Conservation (phyloP, 345 rosid species). For the Acer campestre region DNA sequence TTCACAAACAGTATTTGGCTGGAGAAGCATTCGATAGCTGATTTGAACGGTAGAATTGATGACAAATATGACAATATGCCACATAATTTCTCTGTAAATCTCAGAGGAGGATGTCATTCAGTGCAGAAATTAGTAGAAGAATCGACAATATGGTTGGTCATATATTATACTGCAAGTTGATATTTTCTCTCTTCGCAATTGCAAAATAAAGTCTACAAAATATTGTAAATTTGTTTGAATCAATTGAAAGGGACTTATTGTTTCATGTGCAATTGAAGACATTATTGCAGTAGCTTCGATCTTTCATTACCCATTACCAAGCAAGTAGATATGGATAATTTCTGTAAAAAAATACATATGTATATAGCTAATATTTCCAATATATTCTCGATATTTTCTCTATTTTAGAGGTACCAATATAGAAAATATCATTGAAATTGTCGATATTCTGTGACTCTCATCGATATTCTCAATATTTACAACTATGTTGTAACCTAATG, state of each 20-base stretch:
- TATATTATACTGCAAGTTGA: background rate
- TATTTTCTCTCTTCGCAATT: conserved; percentile 11
- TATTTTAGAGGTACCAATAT: too few relatives aligned
- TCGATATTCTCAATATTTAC: too few relatives aligned
- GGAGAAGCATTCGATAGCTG: conserved; percentile 40
- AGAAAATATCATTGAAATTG: too few relatives aligned
- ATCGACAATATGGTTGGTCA: background rate
- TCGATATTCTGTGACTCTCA: too few relatives aligned
- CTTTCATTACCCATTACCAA: background rate
- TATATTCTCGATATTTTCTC: too few relatives aligned
- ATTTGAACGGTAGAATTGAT: conserved; percentile 5
- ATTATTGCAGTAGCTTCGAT: background rate
- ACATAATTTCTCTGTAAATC: background rate
- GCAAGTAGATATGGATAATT: too few relatives aligned
- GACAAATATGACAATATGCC: background rate
- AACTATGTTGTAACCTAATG: too few relatives aligned
- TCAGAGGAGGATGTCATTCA: background rate
- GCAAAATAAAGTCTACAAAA: conserved; percentile 12
- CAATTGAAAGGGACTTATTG: background rate
- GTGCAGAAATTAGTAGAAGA: background rate
- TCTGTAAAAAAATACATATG: too few relatives aligned
- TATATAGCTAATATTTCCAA: too few relatives aligned
- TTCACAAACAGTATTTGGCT: conserved; percentile 45
- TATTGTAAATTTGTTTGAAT: conserved; percentile 19
- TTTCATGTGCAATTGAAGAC: background rate